Evolutionary conservation across 768 basidiomycete species (phyloP).

Genomic region (Boletus reticuloceps): DNA sequence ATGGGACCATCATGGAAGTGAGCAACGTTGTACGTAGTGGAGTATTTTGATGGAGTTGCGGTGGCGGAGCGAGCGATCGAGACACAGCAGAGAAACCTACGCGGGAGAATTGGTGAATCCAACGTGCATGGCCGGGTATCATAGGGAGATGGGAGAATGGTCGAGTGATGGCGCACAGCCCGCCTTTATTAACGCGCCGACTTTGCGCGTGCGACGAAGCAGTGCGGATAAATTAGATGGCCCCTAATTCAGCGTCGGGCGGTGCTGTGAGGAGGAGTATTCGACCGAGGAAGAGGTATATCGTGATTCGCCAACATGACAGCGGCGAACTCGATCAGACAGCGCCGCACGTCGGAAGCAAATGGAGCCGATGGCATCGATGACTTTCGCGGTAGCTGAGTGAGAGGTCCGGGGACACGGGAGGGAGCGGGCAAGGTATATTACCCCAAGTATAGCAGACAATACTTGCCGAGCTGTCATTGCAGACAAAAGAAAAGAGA

Average conservation of each 20-base stretch:
- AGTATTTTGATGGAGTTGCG: not conserved
- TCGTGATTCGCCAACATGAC: slow-evolving; percentile 1
- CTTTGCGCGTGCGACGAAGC: not conserved
- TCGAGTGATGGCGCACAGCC: slow-evolving; percentile 12
- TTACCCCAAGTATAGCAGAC: too few species aligned
- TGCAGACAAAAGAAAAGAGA: too few species aligned
- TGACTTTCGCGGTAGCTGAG: too few species aligned
- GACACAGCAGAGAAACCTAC: not conserved
- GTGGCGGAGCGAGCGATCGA: not conserved
- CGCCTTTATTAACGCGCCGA: slow-evolving; percentile 9
- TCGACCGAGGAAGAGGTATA: too few species aligned
- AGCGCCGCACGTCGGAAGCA: not conserved
- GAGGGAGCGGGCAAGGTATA: too few species aligned
- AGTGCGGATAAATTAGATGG: not conserved
- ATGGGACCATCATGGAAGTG: not conserved
- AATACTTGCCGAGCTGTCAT: too few species aligned
- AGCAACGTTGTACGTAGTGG: not conserved
- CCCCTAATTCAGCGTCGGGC: slow-evolving; percentile 3
- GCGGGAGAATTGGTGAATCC: not conserved
- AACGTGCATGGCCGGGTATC: slow-evolving; percentile 2
- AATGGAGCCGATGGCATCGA: too few species aligned
- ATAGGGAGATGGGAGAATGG: not conserved
- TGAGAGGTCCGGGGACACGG: too few species aligned
- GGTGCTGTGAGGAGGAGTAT: not conserved
- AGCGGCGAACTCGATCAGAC: slow-evolving; percentile 14